These are phyloP conservation scores for Zygoascus bituminiphila DNA, from an alignment of 805 yeast genomes.

Conservation along the genomic window DNA sequence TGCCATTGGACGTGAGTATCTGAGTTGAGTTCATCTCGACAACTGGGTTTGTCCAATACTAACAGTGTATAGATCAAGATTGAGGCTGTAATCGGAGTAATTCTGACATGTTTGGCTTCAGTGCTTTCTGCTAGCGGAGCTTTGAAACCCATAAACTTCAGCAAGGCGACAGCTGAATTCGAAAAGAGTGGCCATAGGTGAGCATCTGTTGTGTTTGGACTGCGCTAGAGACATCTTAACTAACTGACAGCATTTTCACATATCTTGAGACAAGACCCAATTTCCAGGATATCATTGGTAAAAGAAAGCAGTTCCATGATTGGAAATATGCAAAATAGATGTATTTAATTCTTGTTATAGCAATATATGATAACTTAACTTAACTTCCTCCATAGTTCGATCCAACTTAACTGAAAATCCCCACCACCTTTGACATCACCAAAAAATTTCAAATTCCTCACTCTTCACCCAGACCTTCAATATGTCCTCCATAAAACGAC, in stretches of 20 bases:
- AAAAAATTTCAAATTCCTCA: neutral
- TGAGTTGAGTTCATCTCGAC: neutral
- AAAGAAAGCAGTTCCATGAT: conserved; percentile 37
- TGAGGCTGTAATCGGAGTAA: conserved; percentile 44
- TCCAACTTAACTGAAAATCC: too few species aligned
- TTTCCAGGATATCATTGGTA: conserved; percentile 41
- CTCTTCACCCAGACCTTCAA: neutral
- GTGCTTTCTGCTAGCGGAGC: conserved; percentile 26
- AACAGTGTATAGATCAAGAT: conserved; percentile 30
- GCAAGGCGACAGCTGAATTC: conserved; percentile 39
- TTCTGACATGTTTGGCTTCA: conserved; percentile 33
- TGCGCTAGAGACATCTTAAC: neutral
- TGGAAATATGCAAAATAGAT: conserved; percentile 19
- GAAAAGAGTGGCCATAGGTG: conserved; percentile 40
- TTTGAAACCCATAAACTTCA: conserved; percentile 42
- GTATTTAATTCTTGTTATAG: too few species aligned
- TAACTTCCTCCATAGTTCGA: neutral
- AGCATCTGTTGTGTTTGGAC: conserved; percentile 3
- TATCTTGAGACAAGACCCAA: conserved; percentile 42
- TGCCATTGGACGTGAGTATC: conserved; percentile 19
- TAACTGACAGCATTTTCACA: conserved; percentile 33
- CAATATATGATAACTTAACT: neutral
- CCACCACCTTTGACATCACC: too few species aligned
- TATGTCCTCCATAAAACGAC: conserved; percentile 10
- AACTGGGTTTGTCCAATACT: neutral